Evolutionary conservation across 2,329 filamentous ascomycete genomes (phyloP), one percentile per base, ranked within the genome.

Genomic region (Chalaropsis ovoidea): DNA sequence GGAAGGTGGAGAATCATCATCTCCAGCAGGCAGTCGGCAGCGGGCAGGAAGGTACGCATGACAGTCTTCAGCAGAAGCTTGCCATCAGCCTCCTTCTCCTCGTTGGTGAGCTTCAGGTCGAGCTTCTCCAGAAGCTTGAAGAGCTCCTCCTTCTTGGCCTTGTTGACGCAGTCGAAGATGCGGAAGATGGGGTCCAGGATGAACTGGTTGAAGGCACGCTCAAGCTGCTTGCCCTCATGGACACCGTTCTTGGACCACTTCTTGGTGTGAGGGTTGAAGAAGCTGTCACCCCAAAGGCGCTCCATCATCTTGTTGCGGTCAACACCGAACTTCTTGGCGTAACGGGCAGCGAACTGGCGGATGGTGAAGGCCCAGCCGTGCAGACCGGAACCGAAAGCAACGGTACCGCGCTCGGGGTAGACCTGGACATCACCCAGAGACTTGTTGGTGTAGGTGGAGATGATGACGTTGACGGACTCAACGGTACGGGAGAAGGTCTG

Each of bases 241-340:
- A 84, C 88, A 72, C 82, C 82, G 77, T 81, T 84, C 84, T 89
- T 97, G 79, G 92, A 93, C 94, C 94, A 99, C 87, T 99, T 99
- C 90, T 97, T 99, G 84, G 94, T 99, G 82, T 90, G 85, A 73
- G 94, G 90, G 86, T 99, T 97, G 89, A 99, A 99, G 86, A 85
- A 99, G 86, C 91, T 96, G 87, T 99, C 94, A 72, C 94, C 94
- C 94, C 94, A 99, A 73, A 99, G 90, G 87, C 94, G 91, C 84
- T 96, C 90, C 89, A 97, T 96, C 94, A 99, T 96, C 90, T 97
- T 97, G 83, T 87, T 88, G 80, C 92, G 92, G 87, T 99, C 93
- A 74, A 99, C 94, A 88, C 94, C 94, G 75, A 99, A 99, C 83
- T 99, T 99, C 91, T 97, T 97, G 81, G 93, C 89, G 79, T 99